phyloP scores from a whole-genome alignment of 2,329 filamentous ascomycete genomes.

The Thermochaetoides dissita region DNA sequence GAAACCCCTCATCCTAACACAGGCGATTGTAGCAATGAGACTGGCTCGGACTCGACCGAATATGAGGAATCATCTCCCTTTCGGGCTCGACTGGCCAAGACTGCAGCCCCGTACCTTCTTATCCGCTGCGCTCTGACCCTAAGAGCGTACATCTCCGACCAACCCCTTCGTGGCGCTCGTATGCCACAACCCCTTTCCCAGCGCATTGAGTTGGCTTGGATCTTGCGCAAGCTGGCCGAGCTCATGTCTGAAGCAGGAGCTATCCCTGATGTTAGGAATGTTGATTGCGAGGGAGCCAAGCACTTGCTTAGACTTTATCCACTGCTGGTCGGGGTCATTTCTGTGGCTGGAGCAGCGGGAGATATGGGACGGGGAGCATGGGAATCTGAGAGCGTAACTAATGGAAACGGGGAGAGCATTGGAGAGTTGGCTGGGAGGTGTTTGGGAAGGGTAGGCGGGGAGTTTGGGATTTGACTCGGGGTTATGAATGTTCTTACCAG shows the following conservation, averaged over 20 bases:
- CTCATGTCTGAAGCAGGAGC: constrained; percentile 57
- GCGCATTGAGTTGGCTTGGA: constrained; percentile 60
- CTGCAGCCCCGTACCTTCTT: constrained; percentile 68
- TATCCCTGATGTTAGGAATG: constrained; percentile 42
- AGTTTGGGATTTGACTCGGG: constrained; percentile 26
- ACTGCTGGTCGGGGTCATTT: constrained; percentile 51
- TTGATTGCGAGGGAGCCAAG: constrained; percentile 48
- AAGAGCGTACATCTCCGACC: constrained; percentile 79
- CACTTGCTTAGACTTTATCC: constrained; percentile 75
- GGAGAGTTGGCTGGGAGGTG: constrained; percentile 40
- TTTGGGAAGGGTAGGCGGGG: constrained; percentile 48
- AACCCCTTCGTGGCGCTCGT: constrained; percentile 63
- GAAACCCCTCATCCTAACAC: too few relatives aligned
- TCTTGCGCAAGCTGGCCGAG: constrained; percentile 51
- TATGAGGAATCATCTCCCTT: too few relatives aligned
- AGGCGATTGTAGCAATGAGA: too few relatives aligned
- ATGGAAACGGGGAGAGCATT: constrained; percentile 20
- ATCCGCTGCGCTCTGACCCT: constrained; percentile 67
- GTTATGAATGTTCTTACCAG: too few relatives aligned
- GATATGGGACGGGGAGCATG: constrained; percentile 40
- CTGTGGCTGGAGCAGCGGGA: constrained; percentile 33
- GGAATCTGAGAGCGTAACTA: too few relatives aligned
- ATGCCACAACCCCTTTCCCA: constrained; percentile 81
- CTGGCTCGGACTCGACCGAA: too few relatives aligned
- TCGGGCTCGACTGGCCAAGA: constrained; percentile 48